Evolutionary conservation across 176 grass and related monocot genomes (phyloP).

Genomic region (Pontederia paniculata): DNA sequence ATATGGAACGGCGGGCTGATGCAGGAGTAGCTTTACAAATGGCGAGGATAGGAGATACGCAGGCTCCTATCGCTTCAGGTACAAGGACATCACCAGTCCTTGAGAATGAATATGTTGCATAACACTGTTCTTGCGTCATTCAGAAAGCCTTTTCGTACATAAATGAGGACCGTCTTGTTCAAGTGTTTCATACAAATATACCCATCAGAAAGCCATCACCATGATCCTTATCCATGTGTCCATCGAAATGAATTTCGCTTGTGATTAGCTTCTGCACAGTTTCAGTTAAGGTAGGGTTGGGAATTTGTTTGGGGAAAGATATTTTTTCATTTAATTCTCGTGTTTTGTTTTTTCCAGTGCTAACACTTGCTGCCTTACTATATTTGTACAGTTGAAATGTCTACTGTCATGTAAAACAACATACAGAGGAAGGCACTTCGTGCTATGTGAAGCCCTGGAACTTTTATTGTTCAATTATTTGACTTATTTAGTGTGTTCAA

Average conservation of each 20-base stretch:
- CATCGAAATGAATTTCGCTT: neutral
- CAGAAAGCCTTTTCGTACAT: conserved; percentile 1
- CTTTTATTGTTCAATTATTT: too few species aligned
- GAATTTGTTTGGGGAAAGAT: neutral
- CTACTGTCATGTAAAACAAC: too few species aligned
- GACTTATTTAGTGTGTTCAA: too few species aligned
- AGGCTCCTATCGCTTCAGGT: conserved; percentile 45
- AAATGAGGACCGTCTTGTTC: neutral
- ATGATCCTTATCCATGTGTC: conserved; percentile 1
- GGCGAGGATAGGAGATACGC: conserved; percentile 50
- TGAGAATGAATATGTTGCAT: conserved; percentile 56
- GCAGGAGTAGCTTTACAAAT: conserved; percentile 60
- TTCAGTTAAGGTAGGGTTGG: conserved; percentile 8
- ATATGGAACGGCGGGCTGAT: conserved; percentile 54
- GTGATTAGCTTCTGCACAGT: neutral
- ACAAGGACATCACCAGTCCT: conserved; percentile 67
- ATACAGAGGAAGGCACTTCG: too few species aligned
- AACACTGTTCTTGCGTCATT: conserved; percentile 10
- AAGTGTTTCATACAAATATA: conserved; percentile 16
- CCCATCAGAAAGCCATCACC: conserved; percentile 16
- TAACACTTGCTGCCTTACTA: too few species aligned
- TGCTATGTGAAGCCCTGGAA: too few species aligned
- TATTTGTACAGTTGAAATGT: too few species aligned
- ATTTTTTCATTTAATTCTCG: neutral
- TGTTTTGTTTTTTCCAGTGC: too few species aligned